Conservation (phyloP, 352 stramenopile genomes). For the Phytophthora citricola region DNA sequence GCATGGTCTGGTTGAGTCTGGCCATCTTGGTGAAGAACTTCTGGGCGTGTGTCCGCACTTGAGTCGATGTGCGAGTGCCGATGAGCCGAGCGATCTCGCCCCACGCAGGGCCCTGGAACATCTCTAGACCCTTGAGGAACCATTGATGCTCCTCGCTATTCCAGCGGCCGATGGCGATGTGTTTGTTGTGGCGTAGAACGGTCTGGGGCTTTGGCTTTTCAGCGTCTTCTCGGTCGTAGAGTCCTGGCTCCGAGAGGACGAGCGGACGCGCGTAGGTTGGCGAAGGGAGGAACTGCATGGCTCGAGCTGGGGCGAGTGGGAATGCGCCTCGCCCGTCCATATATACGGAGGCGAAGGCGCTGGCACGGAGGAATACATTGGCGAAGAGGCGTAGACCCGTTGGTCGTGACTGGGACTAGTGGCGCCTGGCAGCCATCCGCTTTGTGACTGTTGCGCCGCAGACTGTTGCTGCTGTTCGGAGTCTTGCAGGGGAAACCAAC, state of each 20-base stretch:
- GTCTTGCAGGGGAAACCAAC: conserved; percentile 64
- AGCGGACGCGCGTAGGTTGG: conserved; percentile 20
- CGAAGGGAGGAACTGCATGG: conserved; percentile 18
- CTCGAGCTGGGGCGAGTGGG: conserved; percentile 6
- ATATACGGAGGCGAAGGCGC: conserved; percentile 19
- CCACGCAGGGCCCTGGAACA: conserved; percentile 82
- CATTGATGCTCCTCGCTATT: conserved; percentile 76
- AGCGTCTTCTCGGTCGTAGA: conserved; percentile 17
- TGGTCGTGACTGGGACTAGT: conserved; percentile 10
- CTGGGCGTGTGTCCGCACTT: conserved; percentile 87
- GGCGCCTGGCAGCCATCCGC: conserved; percentile 18
- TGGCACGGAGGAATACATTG: conserved; percentile 20
- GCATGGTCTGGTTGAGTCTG: conserved; percentile 72
- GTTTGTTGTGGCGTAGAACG: conserved; percentile 44
- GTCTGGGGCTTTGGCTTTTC: conserved; percentile 16
- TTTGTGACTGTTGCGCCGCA: conserved; percentile 6
- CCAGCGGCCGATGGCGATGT: conserved; percentile 81
- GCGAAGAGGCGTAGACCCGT: conserved; percentile 15
- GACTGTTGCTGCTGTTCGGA: conserved; percentile 7
- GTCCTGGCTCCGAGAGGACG: conserved; percentile 9
- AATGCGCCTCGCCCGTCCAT: conserved; percentile 25
- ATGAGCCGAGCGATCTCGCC: conserved; percentile 87
- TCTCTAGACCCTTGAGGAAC: conserved; percentile 84
- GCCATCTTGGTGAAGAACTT: conserved; percentile 92
- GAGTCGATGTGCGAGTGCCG: conserved; percentile 82